Evolutionary conservation across 768 basidiomycete genomes (phyloP).

Genomic region (Russula olivacea): DNA sequence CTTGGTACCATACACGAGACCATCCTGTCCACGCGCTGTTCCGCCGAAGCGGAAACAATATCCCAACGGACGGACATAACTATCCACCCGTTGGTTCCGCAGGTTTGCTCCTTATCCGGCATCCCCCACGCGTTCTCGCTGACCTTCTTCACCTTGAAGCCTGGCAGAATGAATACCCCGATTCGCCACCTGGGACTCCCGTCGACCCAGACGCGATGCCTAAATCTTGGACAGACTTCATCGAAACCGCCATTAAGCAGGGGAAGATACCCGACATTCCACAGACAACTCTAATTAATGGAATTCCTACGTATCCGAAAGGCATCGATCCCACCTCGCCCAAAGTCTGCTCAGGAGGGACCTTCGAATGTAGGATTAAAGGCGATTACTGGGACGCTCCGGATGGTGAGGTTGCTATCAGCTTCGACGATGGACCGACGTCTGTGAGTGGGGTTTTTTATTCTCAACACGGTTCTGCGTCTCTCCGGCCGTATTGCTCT

Average conservation of each 20-base stretch:
- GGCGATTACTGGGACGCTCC: conserved; percentile 78
- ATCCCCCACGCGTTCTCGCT: not conserved
- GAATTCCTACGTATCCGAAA: conserved; percentile 36
- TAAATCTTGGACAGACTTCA: conserved; percentile 62
- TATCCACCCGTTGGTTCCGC: conserved; percentile 16
- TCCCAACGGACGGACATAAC: conserved; percentile 27
- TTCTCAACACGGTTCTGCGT: not conserved
- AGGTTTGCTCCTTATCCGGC: conserved; percentile 35
- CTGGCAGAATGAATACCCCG: conserved; percentile 61
- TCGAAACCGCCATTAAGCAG: conserved; percentile 48
- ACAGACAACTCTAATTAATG: conserved; percentile 30
- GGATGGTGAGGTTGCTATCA: conserved; percentile 52
- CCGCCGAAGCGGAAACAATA: conserved; percentile 38
- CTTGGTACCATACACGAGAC: conserved; percentile 57
- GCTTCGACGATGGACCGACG: conserved; percentile 80
- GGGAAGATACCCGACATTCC: conserved; percentile 71
- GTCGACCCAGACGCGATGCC: conserved; percentile 54
- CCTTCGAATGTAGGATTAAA: conserved; percentile 39
- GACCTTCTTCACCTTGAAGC: conserved; percentile 33
- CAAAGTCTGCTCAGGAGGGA: conserved; percentile 68
- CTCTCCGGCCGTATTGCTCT: not conserved
- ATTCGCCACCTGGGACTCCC: conserved; percentile 14
- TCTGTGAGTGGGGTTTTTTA: conserved; percentile 33
- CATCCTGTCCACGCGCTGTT: conserved; percentile 63
- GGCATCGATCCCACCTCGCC: conserved; percentile 40